Evolutionary conservation across 2,329 filamentous ascomycete species (phyloP), one percentile per base, ranked within the genome.

Genomic region (Zalaria obscura): DNA sequence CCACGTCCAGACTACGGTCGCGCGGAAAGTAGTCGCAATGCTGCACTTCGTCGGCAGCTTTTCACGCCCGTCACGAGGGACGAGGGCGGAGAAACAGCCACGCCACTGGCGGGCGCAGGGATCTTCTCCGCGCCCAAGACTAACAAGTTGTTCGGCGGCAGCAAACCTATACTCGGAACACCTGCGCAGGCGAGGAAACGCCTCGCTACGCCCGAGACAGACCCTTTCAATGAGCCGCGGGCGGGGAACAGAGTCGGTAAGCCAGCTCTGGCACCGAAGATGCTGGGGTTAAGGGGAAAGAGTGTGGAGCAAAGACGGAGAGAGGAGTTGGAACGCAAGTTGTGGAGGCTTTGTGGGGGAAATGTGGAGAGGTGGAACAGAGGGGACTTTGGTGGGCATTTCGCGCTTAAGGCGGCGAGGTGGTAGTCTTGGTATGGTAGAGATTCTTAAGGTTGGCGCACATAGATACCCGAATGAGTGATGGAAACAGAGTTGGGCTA

Each of bases 291-390:
- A 27, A 40, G 11, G 48, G 48, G 35, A 27, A 49, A 45, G 36
- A 38, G 41, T 35, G 41, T 41, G n/a, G 41, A 47, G 37, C 42
- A 49, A 27, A 40, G 40, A 27, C 38, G 43, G 31, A 40, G 43
- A 29, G 40, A 43, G 35, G 46, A 48, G 33, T 26, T 55, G 36
- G 47, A 55, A 26, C 48, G 38, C 26, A 53, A 46, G 45, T 45
- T 60, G 4, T 60, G 57, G 57, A 43, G 48, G 33, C 41, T 51
- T 27, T 58, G 56, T 40, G 55, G 55, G 33, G 38, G 44, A 9
- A 54, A 60, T 48, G 47, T 60, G 6, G 43, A 40, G 42, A 44
- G 52, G 36, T 60, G 56, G 56, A 60, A 59, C 44, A 45, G 51
- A 6, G 56, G 57, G 2, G 57, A 60, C 33, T 60, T 60, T 45